A percentile compares a stretch with the other conserved stretches of the same genome.
phyloP scores from a whole-genome alignment of 2,329 filamentous ascomycete genomes.

The Dothistroma septosporum region DNA sequence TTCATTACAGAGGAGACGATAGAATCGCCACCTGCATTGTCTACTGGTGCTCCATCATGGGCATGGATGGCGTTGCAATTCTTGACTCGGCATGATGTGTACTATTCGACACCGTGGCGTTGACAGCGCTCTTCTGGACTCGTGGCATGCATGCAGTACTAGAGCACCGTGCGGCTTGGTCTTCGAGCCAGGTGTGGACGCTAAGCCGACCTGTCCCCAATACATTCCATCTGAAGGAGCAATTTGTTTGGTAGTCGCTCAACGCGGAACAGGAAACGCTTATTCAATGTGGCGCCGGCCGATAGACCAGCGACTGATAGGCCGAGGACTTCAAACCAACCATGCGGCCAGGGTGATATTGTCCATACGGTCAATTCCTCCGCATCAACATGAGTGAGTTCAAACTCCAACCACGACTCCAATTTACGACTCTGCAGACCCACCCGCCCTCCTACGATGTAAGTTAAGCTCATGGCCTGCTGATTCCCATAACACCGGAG shows the following conservation, averaged over 20 bases:
- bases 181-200: too few relatives aligned
- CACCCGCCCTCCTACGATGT: background rate
- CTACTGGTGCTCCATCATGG: background rate
- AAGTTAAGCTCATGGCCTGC: background rate
- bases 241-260: too few relatives aligned
- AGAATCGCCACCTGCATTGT: background rate
- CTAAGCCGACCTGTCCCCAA: too few relatives aligned
- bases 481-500: background rate
- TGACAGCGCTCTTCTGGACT: background rate
- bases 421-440: background rate
- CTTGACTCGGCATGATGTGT: background rate
- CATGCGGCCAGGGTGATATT: too few relatives aligned
- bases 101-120: background rate
- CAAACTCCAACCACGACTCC: background rate
- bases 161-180: too few relatives aligned
- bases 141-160: background rate
- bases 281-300: too few relatives aligned
- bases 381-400: background rate
- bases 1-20: slow-evolving; percentile 19
- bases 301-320: too few relatives aligned
- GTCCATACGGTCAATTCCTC: too few relatives aligned
- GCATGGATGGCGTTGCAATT: background rate
- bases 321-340: too few relatives aligned
- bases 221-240: too few relatives aligned
- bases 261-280: too few relatives aligned